Evolutionary conservation across 805 yeast species (phyloP).

Genomic region (Sugiyamaella qingdaonensis): DNA sequence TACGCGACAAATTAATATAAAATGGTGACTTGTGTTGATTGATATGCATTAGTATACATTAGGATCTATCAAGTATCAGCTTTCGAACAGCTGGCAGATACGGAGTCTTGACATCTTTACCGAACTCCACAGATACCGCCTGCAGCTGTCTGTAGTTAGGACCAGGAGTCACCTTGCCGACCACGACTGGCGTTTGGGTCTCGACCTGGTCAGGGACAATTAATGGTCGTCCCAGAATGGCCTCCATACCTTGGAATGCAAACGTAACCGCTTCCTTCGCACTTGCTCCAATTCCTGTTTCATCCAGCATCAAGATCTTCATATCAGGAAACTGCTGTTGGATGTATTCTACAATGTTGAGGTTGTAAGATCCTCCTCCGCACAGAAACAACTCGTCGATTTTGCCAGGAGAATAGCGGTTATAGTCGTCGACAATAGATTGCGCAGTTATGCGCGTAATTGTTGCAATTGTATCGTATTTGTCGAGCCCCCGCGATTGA

Average conservation of each 20-base stretch:
- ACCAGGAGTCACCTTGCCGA: conserved; percentile 31
- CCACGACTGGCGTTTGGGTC: conserved; percentile 21
- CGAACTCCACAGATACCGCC: conserved; percentile 19
- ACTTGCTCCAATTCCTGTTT: conserved; percentile 18
- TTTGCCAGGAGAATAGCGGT: conserved; percentile 16
- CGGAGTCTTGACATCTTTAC: not conserved
- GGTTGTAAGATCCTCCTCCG: conserved; percentile 31
- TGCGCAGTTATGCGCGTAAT: conserved; percentile 29
- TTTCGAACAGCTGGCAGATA: conserved; percentile 19
- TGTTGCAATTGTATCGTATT: conserved; percentile 27
- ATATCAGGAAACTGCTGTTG: conserved; percentile 22
- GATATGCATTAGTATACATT: not conserved
- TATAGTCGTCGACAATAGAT: conserved; percentile 25
- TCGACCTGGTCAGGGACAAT: conserved; percentile 27
- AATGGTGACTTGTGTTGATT: not conserved
- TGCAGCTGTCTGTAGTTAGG: conserved; percentile 24
- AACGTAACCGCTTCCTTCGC: conserved; percentile 30
- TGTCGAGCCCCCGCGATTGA: conserved; percentile 18
- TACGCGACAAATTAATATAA: no score
- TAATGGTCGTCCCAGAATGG: conserved; percentile 26
- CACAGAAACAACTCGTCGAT: conserved; percentile 28
- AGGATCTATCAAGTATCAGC: conserved; percentile 11
- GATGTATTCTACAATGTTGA: conserved; percentile 22
- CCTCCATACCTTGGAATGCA: conserved; percentile 28
- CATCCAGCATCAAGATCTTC: conserved; percentile 19